Conservation (phyloP, 495 filamentous ascomycete genomes). For the Hyaloscypha bicolor region DNA sequence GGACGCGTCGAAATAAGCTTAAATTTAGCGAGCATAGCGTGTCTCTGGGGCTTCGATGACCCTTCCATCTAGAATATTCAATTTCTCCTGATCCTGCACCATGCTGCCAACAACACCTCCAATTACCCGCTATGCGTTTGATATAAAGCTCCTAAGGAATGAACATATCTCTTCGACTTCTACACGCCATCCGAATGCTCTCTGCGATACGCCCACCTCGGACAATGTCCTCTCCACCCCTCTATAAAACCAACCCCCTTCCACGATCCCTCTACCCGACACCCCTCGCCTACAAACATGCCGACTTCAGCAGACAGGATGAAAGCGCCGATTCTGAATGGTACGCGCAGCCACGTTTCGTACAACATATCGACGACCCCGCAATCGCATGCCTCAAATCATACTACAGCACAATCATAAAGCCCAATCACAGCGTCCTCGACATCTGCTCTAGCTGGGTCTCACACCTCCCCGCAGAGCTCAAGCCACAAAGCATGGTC, state of each 20-base stretch:
- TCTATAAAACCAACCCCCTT: constrained; percentile 18
- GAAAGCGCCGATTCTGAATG: constrained; percentile 39
- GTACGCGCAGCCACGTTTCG: constrained; percentile 46
- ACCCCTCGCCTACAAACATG: constrained; percentile 38
- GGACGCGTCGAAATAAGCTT: background rate
- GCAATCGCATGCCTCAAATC: constrained; percentile 40
- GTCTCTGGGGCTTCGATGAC: background rate
- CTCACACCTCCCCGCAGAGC: constrained; percentile 39
- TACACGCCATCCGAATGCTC: background rate
- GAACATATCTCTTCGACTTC: background rate
- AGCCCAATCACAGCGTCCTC: constrained; percentile 29
- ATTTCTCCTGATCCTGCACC: background rate
- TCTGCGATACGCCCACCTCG: background rate
- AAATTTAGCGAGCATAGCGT: constrained; percentile 5
- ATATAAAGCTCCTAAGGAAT: background rate
- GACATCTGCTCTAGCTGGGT: constrained; percentile 50
- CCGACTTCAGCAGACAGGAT: constrained; percentile 41
- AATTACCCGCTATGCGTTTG: background rate
- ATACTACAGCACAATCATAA: constrained; percentile 44
- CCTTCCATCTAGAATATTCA: background rate
- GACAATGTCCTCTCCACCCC: background rate
- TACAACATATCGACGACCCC: constrained; percentile 50
- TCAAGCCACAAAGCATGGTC: constrained; percentile 33
- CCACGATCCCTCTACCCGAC: constrained; percentile 33
- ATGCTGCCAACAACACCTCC: background rate